Conservation (phyloP, 306 rosid species). For the Dalbergia cochinchinensis region DNA sequence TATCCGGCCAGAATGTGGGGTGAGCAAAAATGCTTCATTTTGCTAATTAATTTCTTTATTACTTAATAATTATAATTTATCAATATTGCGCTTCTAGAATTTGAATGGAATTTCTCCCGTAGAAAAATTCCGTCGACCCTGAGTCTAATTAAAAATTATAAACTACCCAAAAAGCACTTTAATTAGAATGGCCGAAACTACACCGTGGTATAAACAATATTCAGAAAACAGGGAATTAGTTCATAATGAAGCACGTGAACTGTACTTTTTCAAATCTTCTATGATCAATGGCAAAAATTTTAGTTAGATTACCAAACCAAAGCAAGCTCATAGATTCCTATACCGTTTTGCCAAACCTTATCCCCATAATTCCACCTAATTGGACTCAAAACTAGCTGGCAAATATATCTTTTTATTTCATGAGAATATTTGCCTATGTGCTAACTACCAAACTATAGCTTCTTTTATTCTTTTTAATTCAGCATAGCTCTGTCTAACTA, state of each 20-base stretch:
- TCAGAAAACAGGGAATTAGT: conserved; percentile 31
- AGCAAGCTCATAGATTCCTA: conserved; percentile 56
- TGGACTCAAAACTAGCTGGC: conserved; percentile 45
- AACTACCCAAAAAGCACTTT: conserved; percentile 20
- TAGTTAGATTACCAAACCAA: conserved; percentile 50
- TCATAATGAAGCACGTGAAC: conserved; percentile 48
- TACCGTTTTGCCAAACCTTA: conserved; percentile 46
- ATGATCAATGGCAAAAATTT: conserved; percentile 35
- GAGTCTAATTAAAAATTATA: conserved; percentile 13
- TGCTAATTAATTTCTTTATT: conserved; percentile 8
- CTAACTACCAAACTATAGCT: background rate
- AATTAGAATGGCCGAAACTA: conserved; percentile 12
- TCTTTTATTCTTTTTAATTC: background rate
- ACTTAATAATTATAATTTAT: background rate
- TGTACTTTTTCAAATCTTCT: conserved; percentile 25
- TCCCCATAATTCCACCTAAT: conserved; percentile 53
- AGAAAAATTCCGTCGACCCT: background rate
- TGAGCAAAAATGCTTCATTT: conserved; percentile 36
- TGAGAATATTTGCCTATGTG: conserved; percentile 46
- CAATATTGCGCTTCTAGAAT: conserved; percentile 30
- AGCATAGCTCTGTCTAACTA: background rate
- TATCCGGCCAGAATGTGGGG: conserved; percentile 41
- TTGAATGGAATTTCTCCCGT: conserved; percentile 34
- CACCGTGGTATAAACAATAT: background rate
- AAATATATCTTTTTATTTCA: conserved; percentile 20